These are phyloP conservation scores for slime mould (Dictyostelium discoideum) DNA, from an alignment of 78 protist genomes.

Conservation along the genomic window dicty_2.7 NC_007089.4:723501-724000, in stretches of 20 bases:
- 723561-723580: conserved; percentile 42
- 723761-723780: conserved; percentile 80
- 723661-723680: conserved; percentile 90
- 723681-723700: conserved; percentile 89
- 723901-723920: conserved; percentile 15
- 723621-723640: conserved; percentile 79
- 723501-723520: conserved; percentile 4
- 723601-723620: conserved; percentile 93
- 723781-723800: conserved; percentile 83
- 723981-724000: conserved; percentile 57
- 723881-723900: not conserved
- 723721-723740: conserved; percentile 75
- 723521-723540: conserved; percentile 40
- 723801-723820: conserved; percentile 83
- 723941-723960: conserved; percentile 24
- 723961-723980: conserved; percentile 35
- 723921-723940: conserved; percentile 39
- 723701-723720: conserved; percentile 88
- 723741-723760: conserved; percentile 45
- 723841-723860: conserved; percentile 94
- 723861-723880: conserved; percentile 64
- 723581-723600: conserved; percentile 79
- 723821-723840: conserved; percentile 92
- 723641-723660: conserved; percentile 83
- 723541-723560: conserved; percentile 13